Conservation (phyloP, 169 alveolate species). For the Plasmodium berghei region DNA sequence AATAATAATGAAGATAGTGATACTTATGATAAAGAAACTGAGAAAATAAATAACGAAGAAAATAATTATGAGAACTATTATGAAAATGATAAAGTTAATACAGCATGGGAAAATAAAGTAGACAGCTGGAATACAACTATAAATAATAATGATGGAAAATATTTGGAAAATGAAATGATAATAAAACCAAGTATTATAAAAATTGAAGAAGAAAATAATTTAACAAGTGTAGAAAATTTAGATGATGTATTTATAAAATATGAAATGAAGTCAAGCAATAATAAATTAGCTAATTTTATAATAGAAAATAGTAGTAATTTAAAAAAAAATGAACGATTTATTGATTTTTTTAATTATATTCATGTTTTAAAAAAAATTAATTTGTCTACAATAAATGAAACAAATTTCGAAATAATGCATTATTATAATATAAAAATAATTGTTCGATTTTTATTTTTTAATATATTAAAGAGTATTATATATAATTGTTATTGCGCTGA, state of each 20-base stretch:
- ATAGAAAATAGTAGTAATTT: conserved; percentile 4
- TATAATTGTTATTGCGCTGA: conserved; percentile 46
- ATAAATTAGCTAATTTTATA: neutral
- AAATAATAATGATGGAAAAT: no score
- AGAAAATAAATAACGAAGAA: no score
- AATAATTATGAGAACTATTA: no score
- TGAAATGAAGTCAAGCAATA: neutral
- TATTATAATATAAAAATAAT: conserved; percentile 46
- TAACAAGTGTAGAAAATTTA: no score
- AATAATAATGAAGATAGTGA: no score
- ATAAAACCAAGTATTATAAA: no score
- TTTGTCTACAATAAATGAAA: conserved; percentile 61
- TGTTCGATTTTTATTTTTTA: conserved; percentile 63
- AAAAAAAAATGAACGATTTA: neutral
- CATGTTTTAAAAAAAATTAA: conserved; percentile 57
- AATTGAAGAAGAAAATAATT: no score
- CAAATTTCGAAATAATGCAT: conserved; percentile 56
- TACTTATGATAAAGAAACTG: no score
- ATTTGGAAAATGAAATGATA: no score
- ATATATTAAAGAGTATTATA: conserved; percentile 42
- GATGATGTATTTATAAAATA: neutral
- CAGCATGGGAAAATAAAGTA: no score
- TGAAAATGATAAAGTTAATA: no score
- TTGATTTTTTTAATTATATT: conserved; percentile 16
- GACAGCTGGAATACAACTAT: no score